These are phyloP conservation scores for Serendipita sp. DNA, from an alignment of 768 basidiomycete species.

Conservation along the genomic window DNA sequence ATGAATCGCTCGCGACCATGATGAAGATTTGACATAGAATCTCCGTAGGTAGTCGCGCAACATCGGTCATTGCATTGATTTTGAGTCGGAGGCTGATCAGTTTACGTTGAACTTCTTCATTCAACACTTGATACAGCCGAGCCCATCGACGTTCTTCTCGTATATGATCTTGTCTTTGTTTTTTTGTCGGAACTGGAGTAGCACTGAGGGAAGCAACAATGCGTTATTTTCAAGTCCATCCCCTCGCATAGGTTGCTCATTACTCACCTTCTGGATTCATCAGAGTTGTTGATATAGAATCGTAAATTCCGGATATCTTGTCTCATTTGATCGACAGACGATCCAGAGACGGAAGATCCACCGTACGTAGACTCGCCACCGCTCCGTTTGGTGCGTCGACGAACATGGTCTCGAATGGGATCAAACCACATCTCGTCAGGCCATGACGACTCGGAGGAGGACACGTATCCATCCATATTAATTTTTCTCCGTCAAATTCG, in stretches of 20 bases:
- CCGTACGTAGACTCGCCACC: background rate
- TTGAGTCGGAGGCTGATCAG: background rate
- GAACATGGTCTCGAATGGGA: slow-evolving; percentile 4
- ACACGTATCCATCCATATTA: background rate
- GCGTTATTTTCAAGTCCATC: background rate
- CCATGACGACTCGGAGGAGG: slow-evolving; percentile 5
- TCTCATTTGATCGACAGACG: background rate
- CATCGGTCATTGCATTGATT: slow-evolving; percentile 2
- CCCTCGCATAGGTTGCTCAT: background rate
- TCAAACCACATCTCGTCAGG: background rate
- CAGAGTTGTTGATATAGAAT: background rate
- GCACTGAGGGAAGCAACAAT: background rate
- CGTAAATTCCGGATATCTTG: background rate
- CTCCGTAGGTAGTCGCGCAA: background rate
- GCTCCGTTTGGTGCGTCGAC: background rate
- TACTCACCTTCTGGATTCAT: background rate
- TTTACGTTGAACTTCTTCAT: slow-evolving; percentile 3
- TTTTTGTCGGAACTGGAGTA: background rate
- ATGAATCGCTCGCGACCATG: background rate
- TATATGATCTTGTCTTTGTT: background rate
- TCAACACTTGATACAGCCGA: background rate
- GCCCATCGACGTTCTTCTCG: slow-evolving; percentile 4
- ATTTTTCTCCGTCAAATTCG: background rate
- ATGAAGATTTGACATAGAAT: background rate
- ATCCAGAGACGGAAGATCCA: background rate